Percentiles rank a stretch among this genome's conserved stretches.
Conservation (phyloP, 192 early-diverging fungal genomes). For the Linnemannia elongata region DNA sequence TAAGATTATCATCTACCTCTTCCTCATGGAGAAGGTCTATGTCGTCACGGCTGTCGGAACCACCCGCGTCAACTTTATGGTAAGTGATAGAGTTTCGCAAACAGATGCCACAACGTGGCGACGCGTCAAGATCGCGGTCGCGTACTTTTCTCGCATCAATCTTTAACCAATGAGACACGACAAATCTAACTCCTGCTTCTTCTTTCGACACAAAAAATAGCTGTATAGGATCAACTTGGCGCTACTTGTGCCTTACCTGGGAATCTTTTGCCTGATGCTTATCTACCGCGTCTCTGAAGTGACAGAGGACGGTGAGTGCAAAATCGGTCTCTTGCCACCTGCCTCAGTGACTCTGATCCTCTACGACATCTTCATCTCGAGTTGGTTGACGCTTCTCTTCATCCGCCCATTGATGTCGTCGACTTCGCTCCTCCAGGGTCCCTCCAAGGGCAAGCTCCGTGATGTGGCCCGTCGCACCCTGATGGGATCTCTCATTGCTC, state of each 20-base stretch:
- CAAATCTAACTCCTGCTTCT: neutral
- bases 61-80: constrained; percentile 49
- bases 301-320: constrained; percentile 17
- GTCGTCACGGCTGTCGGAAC: constrained; percentile 46
- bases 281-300: constrained; percentile 37
- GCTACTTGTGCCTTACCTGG: constrained; percentile 30
- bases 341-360: constrained; percentile 42
- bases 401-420: constrained; percentile 52
- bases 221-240: constrained; percentile 46
- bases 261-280: constrained; percentile 44
- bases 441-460: constrained; percentile 45
- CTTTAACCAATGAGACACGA: no score
- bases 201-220: neutral
- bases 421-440: constrained; percentile 43
- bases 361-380: constrained; percentile 51
- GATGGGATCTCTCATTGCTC: constrained; percentile 55
- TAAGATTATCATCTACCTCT: constrained; percentile 63
- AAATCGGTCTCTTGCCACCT: constrained; percentile 43
- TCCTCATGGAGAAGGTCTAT: constrained; percentile 63
- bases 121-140: neutral
- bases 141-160: no score
- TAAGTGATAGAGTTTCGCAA: constrained; percentile 16
- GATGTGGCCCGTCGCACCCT: constrained; percentile 60
- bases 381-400: constrained; percentile 49
- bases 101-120: neutral